Base-by-base conservation (phyloP, 1,284 basidiomycete species). In the Apiotrichum domesticum region DNA sequence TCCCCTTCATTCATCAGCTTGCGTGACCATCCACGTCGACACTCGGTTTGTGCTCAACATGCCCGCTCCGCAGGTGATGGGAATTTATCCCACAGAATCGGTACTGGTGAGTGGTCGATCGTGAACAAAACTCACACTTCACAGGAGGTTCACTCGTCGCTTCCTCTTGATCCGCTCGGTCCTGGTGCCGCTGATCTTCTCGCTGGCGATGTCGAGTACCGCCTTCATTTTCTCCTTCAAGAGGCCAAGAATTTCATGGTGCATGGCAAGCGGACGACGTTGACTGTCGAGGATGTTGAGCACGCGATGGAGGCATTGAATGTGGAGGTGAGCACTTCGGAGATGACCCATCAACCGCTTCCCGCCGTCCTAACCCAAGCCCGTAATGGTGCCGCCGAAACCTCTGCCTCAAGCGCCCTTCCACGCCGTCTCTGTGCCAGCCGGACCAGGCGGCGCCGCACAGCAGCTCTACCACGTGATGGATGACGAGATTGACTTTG, bases 401-500 rank as follows among this genome's bases (percentile, higher is more conserved):
- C 74, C 72, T 8, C 65, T 75, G 4, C 66, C 70, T 50, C 84
- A 87, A 33, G 84, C 85, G 0, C 79, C 83, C 0, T 92, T 92
- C 79, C 83, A 85, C 56, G 61, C 71, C 14, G 60, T 75, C 4
- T 61, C 66, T 15, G 46, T 72, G 5, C 69, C 72, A 6, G 57
- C 64, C 1, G 56, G 56, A 0, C 79, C 82, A 2, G 52, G 61
- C 4, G 72, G 63, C 1, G 51, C 56, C 4, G 83, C 9, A 82
- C 85, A 35, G 76, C 88, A 35, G 84, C 57, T 98, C 4, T 97
- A 93, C 78, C 91, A 92, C 67, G 55, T 96, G 13, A 90, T 96
- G 63, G 95, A 99, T 70, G 92, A 98, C 66, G 95, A 98, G 76
- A 89, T 98, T 57, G 95, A 98, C 77, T 93, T 99, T 69, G 90